These are phyloP conservation scores for Phytopythium oedochilum DNA, from an alignment of 352 stramenopile species.

Conservation along the genomic window DNA sequence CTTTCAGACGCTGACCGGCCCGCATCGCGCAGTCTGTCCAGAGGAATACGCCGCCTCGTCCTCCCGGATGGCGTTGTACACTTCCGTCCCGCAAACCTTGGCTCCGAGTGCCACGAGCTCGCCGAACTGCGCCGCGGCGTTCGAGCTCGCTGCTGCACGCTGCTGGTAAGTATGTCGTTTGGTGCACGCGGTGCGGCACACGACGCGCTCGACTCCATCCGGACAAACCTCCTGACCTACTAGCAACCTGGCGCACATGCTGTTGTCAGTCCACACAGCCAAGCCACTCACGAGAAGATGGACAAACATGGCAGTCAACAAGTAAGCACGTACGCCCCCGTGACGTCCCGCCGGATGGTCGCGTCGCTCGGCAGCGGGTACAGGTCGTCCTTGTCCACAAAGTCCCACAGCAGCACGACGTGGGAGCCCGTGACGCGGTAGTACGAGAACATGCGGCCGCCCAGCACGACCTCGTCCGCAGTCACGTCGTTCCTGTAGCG, in stretches of 20 bases:
- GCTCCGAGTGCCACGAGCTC: conserved; percentile 3
- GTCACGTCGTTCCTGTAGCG: conserved; percentile 4
- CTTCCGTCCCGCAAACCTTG: conserved; percentile 23
- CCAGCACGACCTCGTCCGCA: conserved; percentile 4
- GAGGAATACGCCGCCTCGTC: too few relatives aligned
- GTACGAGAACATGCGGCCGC: conserved; percentile 7
- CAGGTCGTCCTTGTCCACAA: conserved; percentile 16
- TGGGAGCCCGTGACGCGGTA: conserved; percentile 5
- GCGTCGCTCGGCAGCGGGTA: conserved; percentile 7
- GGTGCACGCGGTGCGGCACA: conserved; percentile 31
- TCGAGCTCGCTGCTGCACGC: not conserved
- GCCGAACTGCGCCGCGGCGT: not conserved
- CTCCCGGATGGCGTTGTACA: too few relatives aligned
- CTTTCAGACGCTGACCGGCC: too few relatives aligned
- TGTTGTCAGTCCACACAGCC: not conserved
- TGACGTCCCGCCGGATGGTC: conserved; percentile 9
- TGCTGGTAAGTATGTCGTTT: conserved; percentile 19
- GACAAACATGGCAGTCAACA: too few relatives aligned
- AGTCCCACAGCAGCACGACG: conserved; percentile 14
- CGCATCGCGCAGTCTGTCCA: too few relatives aligned
- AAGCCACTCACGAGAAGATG: too few relatives aligned
- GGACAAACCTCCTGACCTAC: conserved; percentile 24
- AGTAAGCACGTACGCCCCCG: conserved; percentile 15
- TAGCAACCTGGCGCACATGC: not conserved
- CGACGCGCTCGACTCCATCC: conserved; percentile 29